Conservation (phyloP, 805 yeast genomes). For the Maudiozyma turicensis region DNA sequence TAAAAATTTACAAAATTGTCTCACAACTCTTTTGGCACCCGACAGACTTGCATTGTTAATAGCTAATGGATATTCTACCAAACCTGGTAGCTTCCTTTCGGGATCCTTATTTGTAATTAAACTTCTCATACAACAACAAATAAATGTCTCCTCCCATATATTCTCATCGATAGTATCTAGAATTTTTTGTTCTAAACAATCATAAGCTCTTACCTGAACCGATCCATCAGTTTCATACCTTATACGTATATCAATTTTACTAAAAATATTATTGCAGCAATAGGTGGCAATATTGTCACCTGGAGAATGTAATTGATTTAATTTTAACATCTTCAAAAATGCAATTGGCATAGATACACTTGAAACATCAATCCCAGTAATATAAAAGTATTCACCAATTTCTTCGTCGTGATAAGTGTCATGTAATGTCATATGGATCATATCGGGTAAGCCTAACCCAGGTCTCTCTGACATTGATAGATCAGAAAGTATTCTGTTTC, state of each 20-base stretch:
- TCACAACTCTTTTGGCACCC: slow-evolving; percentile 27
- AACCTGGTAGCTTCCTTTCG: slow-evolving; percentile 48
- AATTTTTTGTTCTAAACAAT: slow-evolving; percentile 28
- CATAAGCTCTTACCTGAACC: slow-evolving; percentile 23
- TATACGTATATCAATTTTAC: slow-evolving; percentile 64
- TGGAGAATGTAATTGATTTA: slow-evolving; percentile 10
- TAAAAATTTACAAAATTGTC: slow-evolving; percentile 34
- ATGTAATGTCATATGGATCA: slow-evolving; percentile 37
- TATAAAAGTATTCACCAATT: slow-evolving; percentile 40
- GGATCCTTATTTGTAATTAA: slow-evolving; percentile 44
- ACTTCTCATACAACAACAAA: slow-evolving; percentile 47
- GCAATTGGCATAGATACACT: slow-evolving; percentile 39
- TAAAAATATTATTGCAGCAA: slow-evolving; percentile 66
- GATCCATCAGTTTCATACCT: slow-evolving; percentile 32
- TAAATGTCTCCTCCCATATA: slow-evolving; percentile 55
- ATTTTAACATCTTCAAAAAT: slow-evolving; percentile 33
- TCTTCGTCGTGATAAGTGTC: slow-evolving; percentile 36
- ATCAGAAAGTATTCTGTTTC: slow-evolving; percentile 16
- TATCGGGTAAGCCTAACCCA: slow-evolving; percentile 70
- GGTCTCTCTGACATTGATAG: slow-evolving; percentile 10
- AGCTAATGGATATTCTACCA: slow-evolving; percentile 40
- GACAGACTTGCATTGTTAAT: slow-evolving; percentile 22
- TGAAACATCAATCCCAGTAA: slow-evolving; percentile 40
- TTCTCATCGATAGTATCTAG: slow-evolving; percentile 24
- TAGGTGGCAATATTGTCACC: slow-evolving; percentile 35